Evolutionary conservation across 2,329 filamentous ascomycete species (phyloP).

Genomic region (Myriosclerotinia scirpicola): DNA sequence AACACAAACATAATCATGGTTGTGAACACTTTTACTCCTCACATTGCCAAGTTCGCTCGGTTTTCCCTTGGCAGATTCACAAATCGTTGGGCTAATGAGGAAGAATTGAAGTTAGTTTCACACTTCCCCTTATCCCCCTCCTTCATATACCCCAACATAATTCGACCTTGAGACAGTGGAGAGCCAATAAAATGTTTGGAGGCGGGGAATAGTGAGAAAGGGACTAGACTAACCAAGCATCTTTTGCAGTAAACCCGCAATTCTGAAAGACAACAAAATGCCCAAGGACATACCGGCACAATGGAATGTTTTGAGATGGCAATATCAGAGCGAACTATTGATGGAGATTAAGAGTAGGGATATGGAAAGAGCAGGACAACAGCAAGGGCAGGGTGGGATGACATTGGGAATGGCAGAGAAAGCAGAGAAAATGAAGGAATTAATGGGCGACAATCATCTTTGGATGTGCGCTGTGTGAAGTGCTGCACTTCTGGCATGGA

Average conservation of each 20-base stretch:
- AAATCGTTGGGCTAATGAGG: conserved; percentile 21
- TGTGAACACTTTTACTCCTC: conserved; percentile 4
- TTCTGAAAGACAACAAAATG: conserved; percentile 21
- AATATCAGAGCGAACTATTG: conserved; percentile 19
- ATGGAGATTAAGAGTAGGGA: conserved; percentile 18
- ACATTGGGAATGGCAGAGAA: neutral
- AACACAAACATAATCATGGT: neutral
- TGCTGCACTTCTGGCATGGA: neutral
- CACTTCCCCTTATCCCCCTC: too few species aligned
- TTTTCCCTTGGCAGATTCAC: conserved; percentile 20
- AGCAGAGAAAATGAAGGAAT: neutral
- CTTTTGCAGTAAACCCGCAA: conserved; percentile 8
- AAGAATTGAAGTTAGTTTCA: conserved; percentile 19
- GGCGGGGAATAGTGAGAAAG: neutral
- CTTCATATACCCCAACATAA: neutral
- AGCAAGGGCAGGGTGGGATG: neutral
- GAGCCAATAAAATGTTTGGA: too few species aligned
- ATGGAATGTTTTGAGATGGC: conserved; percentile 21
- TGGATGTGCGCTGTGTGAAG: conserved; percentile 18
- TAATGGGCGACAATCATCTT: conserved; percentile 8
- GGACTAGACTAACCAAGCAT: neutral
- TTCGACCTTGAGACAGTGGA: neutral
- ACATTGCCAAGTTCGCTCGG: conserved; percentile 17
- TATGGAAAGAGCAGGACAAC: neutral
- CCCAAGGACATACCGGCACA: conserved; percentile 19